Base-by-base conservation (phyloP, 768 basidiomycete genomes). In the Naganishia vaughanmartiniae region DNA sequence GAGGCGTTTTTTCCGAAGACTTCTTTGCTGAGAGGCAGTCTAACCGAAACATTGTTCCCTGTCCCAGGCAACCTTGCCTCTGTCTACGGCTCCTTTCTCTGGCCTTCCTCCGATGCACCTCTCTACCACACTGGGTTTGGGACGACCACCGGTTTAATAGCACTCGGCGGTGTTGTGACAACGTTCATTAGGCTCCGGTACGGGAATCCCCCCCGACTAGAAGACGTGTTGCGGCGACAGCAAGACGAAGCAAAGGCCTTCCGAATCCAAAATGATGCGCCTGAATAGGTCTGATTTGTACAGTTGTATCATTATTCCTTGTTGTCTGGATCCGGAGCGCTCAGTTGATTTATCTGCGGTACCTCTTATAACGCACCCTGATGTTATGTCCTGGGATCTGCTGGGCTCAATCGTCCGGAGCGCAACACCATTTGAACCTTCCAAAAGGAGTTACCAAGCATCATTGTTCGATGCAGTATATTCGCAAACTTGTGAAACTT, bases 11-110 rank as follows among this genome's bases (percentile, higher is more conserved):
- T 34, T 46, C 24, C 10, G 12, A 26, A 14, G 4, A 39, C 4
- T 42, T 65, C 7, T 6, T 51, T 42, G 28, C 17, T 31, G 24
- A 4, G n/a, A n/a, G 19, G 7, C 39, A 28, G 30, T 46, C 15
- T 12, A 30, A 10, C 6, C 7, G 6, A 36, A 5, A 12, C 17
- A 45, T n/a, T 33, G 30, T 36, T 55, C 31, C 1, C n/a, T 24
- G 4, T 55, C 39, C 4, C 48, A 71, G 73, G 77, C 33, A 79
- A 78, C 70, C 67, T 74, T 11, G 57, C 78, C 4, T 45, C 39
- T 26, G 60, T 63, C 24, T 81, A 79, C 73, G 80, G 80, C 15
- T 76, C 76, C n/a, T 80, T 79, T 74, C 73, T 81, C 72, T 80
- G 81, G 81, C 81, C 81, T 0, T 63, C 75, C 2, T 69, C 31